Base-by-base conservation (phyloP, 2,329 filamentous ascomycete genomes). In the Fusarium graminum region DNA sequence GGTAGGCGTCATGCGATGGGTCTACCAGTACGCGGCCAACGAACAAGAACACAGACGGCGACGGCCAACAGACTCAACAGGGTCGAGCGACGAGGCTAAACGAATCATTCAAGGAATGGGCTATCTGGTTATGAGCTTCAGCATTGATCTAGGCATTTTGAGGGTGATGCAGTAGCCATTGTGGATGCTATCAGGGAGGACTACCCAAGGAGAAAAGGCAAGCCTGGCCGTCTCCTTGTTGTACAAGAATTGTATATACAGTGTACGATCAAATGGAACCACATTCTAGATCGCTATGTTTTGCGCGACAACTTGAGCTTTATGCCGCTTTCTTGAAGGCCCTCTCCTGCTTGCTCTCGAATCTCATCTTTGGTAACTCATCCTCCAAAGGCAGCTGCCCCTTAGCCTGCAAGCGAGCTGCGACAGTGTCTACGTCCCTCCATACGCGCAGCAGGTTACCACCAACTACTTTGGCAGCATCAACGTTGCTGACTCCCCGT, bases 1-100 rank as follows among this genome's bases (percentile, higher is more conserved):
- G 95, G 95, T 68, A 89, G 92, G 77, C 84, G 95, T 69, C 95
- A 99, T 82, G 94, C 94, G 57, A 94, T 98, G 90, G 88, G 90
- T 62, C 80, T 98, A 81, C 95, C 95, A 6, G 94, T 95, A 52
- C 87, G 95, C 70, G 95, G 95, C 71, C 95, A 99, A 81, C 88
- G 86, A 72, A 98, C 95, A 60, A 90, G 92, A 76, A 92, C 83
- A 76, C 94, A 91, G 78, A 89, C 84, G 67, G 75, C 80, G 65
- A 89, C 83, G 26, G 83, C 88, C 44, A 85, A 82, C 77, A 89
- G 85, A 75, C 79, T 91, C 75, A 91, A 91, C 77, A 80, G 75
- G 65, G 73, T 89, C 40, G 82, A 88, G 65, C 73, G 76, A 41
- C 68, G 68, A 39, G 70, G 74, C 34, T 77, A 65, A 64, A 40